Evolutionary conservation across 2,329 filamentous ascomycete species (phyloP).

Genomic region (Fusarium circinatum): DNA sequence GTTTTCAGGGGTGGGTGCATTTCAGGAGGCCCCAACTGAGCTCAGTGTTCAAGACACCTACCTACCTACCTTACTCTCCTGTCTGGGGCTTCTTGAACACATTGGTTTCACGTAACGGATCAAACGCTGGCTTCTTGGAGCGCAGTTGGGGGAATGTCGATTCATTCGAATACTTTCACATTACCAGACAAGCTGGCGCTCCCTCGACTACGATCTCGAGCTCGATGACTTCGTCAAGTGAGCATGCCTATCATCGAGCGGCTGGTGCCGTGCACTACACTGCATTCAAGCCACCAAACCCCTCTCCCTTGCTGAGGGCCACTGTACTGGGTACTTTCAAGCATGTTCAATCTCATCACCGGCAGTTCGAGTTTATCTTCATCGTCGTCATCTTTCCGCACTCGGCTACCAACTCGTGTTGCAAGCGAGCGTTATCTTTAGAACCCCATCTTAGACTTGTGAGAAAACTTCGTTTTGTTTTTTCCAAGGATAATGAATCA

Average conservation of each 20-base stretch:
- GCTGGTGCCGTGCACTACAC: background rate
- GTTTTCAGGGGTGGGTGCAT: background rate
- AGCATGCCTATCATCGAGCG: background rate
- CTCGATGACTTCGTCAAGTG: background rate
- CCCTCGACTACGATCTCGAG: background rate
- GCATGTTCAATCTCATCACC: constrained; percentile 3
- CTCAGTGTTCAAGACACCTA: background rate
- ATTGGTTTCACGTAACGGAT: background rate
- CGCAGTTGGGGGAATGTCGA: background rate
- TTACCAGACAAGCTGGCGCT: background rate
- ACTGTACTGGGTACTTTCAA: background rate
- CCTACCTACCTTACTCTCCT: background rate
- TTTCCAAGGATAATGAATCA: constrained; percentile 18
- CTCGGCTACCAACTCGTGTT: constrained; percentile 9
- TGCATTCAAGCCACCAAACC: background rate
- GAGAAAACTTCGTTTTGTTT: background rate
- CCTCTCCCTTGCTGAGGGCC: constrained; percentile 4
- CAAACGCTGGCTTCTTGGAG: background rate
- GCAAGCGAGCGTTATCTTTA: background rate
- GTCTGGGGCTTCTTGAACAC: background rate
- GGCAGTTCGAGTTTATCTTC: background rate
- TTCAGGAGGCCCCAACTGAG: background rate
- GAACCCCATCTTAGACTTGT: background rate
- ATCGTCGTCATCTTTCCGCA: background rate
- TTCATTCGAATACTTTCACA: background rate